Evolutionary conservation across 192 early-diverging fungal genomes (phyloP), one percentile per base, ranked within the genome.

Genomic region (Backusella circina): DNA sequence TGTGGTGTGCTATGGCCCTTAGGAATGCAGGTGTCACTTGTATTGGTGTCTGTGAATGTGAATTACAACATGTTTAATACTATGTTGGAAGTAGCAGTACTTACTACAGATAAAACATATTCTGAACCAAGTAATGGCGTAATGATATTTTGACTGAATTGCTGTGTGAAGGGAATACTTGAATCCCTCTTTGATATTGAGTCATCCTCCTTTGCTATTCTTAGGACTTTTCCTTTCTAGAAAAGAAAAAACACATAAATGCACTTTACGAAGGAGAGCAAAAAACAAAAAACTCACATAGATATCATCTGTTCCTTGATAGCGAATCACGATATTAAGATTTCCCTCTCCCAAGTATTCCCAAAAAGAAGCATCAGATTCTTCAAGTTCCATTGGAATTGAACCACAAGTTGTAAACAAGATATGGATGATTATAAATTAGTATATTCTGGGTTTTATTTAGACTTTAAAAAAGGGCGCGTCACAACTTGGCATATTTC

Each of bases 331-430:
- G 7, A 91, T 74, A 75, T 89, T 89, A 12, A 77, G 79, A 76
- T 93, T 93, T 21, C 92, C 92, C 76, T 93, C 92, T 64, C 83
- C 85, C 41, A 84, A 75, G 77, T 93, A 93, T 7, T 37, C 28
- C 92, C 92, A 93, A 15, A 82, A 69, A 32, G 12, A n/a, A 18
- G 85, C 69, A 33, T 68, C 73, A 7, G 30, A 54, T 69, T 70
- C 32, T 16, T 32, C 36, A 41, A 79, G 23, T 47, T 16, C 54
- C 26, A 28, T 61, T 47, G 13, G 33, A 26, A 57, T 31, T 47
- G 7, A 18, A 38, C 79, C 79, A 81, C 75, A 81, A 81, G 54
- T 81, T 71, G 72, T 16, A 15, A 4, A 68, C 9, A 21, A 23
- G 16, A 23, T 39, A 21, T 21, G 18, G 3, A 18, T 10, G 7